Evolutionary conservation across 176 grass and related monocot genomes (phyloP).

Genomic region (Rhynchospora pubera): DNA sequence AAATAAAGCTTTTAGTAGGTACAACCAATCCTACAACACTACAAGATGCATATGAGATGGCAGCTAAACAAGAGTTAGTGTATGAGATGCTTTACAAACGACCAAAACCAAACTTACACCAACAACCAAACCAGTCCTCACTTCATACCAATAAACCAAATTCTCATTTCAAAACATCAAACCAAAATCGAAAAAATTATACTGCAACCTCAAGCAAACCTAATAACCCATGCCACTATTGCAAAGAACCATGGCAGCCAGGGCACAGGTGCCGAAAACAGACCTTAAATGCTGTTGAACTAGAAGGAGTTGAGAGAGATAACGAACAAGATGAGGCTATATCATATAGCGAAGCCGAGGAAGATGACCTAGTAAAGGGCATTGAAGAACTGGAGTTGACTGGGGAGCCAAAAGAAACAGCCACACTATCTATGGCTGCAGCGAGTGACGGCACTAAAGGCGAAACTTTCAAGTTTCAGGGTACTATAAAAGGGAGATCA

Average conservation of each 20-base stretch:
- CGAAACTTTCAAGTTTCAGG: neutral
- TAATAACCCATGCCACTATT: neutral
- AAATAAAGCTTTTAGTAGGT: neutral
- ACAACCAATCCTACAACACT: neutral
- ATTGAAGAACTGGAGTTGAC: neutral
- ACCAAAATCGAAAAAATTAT: neutral
- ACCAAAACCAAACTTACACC: neutral
- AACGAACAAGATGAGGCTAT: neutral
- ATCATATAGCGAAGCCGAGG: neutral
- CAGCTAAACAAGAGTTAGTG: neutral
- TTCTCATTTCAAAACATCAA: neutral
- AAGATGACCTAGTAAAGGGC: neutral
- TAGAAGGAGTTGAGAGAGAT: neutral
- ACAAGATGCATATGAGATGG: neutral
- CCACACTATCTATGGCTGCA: neutral
- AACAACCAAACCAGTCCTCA: too few relatives aligned
- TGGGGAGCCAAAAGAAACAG: neutral
- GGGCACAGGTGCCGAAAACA: neutral
- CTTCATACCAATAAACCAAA: neutral
- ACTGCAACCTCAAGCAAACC: neutral
- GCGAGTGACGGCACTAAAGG: neutral
- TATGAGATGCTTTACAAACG: neutral
- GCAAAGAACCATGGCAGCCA: neutral
- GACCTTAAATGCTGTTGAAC: neutral
- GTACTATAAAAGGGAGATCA: neutral